Conservation (phyloP, 192 early-diverging fungal genomes). For the Backusella parvicylindrica region DNA sequence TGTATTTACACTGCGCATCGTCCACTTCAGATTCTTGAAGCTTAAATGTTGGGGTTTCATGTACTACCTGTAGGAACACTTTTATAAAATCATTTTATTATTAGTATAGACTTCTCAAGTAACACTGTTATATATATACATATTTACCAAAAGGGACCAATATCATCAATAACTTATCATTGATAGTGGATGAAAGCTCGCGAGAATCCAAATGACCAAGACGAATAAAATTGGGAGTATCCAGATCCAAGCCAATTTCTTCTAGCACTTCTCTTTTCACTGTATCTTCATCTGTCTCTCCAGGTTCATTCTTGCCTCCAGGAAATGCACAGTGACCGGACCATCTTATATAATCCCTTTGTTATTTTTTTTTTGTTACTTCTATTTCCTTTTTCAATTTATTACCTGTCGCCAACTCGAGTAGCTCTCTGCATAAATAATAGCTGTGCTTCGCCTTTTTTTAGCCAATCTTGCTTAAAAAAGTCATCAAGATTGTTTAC, state of each 20-base stretch:
- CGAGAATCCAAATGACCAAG: slow-evolving; percentile 23
- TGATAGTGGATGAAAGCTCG: slow-evolving; percentile 16
- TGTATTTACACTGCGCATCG: slow-evolving; percentile 24
- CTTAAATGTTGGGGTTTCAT: slow-evolving; percentile 21
- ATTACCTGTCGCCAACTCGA: slow-evolving; percentile 21
- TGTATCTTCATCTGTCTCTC: slow-evolving; percentile 31
- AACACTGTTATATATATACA: not conserved
- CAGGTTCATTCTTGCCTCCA: slow-evolving; percentile 29
- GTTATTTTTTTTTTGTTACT: not conserved
- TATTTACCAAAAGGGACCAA: slow-evolving; percentile 29
- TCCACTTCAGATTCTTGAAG: slow-evolving; percentile 28
- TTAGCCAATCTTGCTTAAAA: slow-evolving; percentile 21
- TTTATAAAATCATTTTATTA: not conserved
- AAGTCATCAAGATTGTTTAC: slow-evolving; percentile 9
- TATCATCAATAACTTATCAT: slow-evolving; percentile 31
- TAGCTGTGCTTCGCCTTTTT: slow-evolving; percentile 17
- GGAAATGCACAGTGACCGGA: slow-evolving; percentile 31
- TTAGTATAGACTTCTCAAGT: not conserved
- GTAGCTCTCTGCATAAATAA: slow-evolving; percentile 34
- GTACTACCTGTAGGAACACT: slow-evolving; percentile 31
- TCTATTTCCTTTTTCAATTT: not conserved
- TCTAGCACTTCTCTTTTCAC: slow-evolving; percentile 26
- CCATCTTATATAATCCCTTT: slow-evolving; percentile 9
- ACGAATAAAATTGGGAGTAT: slow-evolving; percentile 8
- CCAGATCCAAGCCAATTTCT: slow-evolving; percentile 30